Conservation (phyloP, 495 filamentous ascomycete species). For the Apodospora peruviana region DNA sequence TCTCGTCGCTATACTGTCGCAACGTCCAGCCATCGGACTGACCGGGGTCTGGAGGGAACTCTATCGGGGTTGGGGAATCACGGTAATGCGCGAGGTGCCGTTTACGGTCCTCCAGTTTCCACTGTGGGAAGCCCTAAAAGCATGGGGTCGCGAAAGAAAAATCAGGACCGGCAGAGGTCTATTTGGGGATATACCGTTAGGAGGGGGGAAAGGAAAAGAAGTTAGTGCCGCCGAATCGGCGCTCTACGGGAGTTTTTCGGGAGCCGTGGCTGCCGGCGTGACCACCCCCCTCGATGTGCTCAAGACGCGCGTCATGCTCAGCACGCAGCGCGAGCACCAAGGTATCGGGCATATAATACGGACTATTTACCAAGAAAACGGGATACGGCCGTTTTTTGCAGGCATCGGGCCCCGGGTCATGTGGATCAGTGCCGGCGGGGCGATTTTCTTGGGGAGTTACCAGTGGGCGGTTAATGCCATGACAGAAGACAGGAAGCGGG, state of each 20-base stretch:
- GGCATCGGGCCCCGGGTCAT: slow-evolving; percentile 83
- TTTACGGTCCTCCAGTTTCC: slow-evolving; percentile 97
- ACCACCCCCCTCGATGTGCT: slow-evolving; percentile 95
- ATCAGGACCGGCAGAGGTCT: slow-evolving; percentile 45
- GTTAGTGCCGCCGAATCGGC: slow-evolving; percentile 75
- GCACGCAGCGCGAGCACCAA: slow-evolving; percentile 53
- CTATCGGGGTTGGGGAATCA: slow-evolving; percentile 86
- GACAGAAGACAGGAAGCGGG: background rate
- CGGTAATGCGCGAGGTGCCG: slow-evolving; percentile 90
- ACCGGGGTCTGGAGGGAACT: slow-evolving; percentile 69
- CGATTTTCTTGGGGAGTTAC: slow-evolving; percentile 93
- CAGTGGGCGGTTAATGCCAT: slow-evolving; percentile 83
- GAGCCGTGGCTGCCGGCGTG: slow-evolving; percentile 77
- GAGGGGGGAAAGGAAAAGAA: slow-evolving; percentile 39
- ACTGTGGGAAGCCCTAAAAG: slow-evolving; percentile 90
- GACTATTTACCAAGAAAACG: slow-evolving; percentile 63
- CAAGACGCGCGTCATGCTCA: slow-evolving; percentile 95
- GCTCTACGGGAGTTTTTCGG: slow-evolving; percentile 76
- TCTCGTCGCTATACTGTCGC: slow-evolving; percentile 62
- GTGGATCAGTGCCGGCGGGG: slow-evolving; percentile 92
- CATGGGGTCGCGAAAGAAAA: slow-evolving; percentile 33
- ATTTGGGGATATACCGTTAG: slow-evolving; percentile 14
- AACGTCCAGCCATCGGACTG: slow-evolving; percentile 36
- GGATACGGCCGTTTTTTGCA: slow-evolving; percentile 73
- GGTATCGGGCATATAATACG: slow-evolving; percentile 54